Percentiles rank a stretch among this genome's conserved stretches.
These are phyloP conservation scores for Heracleum sosnowskyi DNA, from an alignment of 129 eudicot genomes.

Conservation along the genomic window DNA sequence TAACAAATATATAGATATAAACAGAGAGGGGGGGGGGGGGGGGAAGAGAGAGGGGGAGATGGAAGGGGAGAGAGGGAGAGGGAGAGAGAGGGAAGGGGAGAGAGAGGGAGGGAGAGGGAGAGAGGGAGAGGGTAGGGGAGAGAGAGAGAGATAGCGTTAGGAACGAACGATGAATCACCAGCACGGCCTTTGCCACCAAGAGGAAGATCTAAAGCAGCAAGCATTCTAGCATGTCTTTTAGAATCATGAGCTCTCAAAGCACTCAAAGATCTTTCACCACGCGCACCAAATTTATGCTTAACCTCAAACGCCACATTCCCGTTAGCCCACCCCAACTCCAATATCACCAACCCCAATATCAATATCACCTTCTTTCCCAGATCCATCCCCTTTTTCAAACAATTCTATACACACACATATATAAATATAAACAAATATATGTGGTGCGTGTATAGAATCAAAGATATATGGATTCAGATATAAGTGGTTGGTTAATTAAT, in stretches of 20 bases:
- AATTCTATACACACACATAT: constrained; percentile 2
- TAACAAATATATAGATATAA: no score
- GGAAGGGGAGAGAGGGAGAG: neutral
- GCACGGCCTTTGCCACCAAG: constrained; percentile 88
- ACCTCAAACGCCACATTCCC: constrained; percentile 65
- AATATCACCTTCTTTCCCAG: constrained; percentile 22
- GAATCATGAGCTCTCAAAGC: constrained; percentile 52
- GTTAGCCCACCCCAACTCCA: constrained; percentile 19
- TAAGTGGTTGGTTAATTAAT: neutral
- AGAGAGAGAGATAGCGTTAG: neutral
- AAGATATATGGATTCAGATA: neutral
- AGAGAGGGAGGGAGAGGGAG: neutral
- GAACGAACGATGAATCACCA: constrained; percentile 65
- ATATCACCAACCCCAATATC: constrained; percentile 23
- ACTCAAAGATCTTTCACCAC: constrained; percentile 26
- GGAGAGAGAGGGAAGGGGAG: neutral
- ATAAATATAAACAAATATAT: neutral
- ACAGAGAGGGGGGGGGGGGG: no score
- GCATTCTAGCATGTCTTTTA: constrained; percentile 60
- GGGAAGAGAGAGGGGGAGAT: neutral
- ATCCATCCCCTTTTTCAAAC: constrained; percentile 23
- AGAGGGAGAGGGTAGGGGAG: neutral
- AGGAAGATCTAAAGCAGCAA: constrained; percentile 57
- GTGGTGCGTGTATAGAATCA: neutral
- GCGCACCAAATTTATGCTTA: constrained; percentile 52